A percentile compares a stretch with the other conserved stretches of the same genome.
phyloP scores from a whole-genome alignment of 441 rosid genomes.

The Pelargonium cotyledonis region DNA sequence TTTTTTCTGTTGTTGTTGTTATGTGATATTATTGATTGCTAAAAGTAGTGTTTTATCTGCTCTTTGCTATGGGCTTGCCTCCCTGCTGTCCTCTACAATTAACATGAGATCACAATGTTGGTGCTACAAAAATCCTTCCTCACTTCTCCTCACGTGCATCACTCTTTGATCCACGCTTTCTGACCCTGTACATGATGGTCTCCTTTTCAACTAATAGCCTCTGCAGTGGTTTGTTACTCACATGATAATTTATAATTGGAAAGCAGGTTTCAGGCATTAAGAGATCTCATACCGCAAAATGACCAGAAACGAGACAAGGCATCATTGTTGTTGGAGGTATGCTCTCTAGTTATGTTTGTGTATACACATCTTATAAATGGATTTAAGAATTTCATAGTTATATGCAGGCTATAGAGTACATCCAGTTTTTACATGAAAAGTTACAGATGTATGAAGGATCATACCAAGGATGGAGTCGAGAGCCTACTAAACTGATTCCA shows the following conservation, averaged over 20 bases:
- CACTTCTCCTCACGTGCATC: background rate
- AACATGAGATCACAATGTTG: background rate
- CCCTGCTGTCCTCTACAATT: no score
- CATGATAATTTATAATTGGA: slow-evolving; percentile 19
- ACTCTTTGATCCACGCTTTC: background rate
- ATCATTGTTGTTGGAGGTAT: slow-evolving; percentile 51
- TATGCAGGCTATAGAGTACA: slow-evolving; percentile 57
- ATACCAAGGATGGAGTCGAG: slow-evolving; percentile 41
- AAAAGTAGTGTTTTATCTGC: background rate
- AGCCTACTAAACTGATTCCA: slow-evolving; percentile 43
- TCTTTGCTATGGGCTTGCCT: no score
- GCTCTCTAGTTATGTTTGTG: background rate
- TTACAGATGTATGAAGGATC: slow-evolving; percentile 44
- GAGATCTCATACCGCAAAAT: slow-evolving; percentile 52
- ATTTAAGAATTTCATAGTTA: slow-evolving; percentile 1
- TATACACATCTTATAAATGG: background rate
- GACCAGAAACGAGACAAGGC: slow-evolving; percentile 65
- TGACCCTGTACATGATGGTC: background rate
- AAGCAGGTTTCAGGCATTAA: slow-evolving; percentile 51
- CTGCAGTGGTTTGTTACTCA: slow-evolving; percentile 8
- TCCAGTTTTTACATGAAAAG: slow-evolving; percentile 47
- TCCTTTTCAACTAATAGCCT: slow-evolving; percentile 1
- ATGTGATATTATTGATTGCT: background rate
- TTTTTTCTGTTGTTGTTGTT: background rate
- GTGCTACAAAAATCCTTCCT: background rate